phyloP scores from a whole-genome alignment of 148 eudicot genomes.

The Vaccinium corymbosum region DNA sequence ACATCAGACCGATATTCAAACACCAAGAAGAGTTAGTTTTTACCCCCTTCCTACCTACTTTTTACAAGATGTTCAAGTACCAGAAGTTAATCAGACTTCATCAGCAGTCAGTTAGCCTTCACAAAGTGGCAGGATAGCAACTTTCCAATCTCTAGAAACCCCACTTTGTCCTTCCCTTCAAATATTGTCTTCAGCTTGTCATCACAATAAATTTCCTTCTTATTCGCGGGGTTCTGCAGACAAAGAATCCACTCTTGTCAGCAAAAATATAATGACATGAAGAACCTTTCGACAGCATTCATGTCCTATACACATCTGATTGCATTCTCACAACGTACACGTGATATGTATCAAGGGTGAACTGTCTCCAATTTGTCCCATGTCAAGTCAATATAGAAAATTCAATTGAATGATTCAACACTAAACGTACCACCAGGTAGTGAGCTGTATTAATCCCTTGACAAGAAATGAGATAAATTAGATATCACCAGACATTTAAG shows the following conservation, averaged over 20 bases:
- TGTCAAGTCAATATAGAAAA: neutral
- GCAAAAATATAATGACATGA: neutral
- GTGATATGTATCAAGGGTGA: neutral
- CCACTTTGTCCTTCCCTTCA: conserved; percentile 24
- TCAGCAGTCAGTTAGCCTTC: conserved; percentile 14
- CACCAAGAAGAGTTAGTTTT: neutral
- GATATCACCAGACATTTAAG: neutral
- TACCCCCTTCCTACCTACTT: neutral
- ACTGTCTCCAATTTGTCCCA: neutral
- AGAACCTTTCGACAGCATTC: neutral
- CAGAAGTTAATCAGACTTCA: neutral
- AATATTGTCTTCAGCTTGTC: conserved; percentile 31
- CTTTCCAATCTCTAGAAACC: conserved; percentile 24
- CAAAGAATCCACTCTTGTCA: neutral
- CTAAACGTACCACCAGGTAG: neutral
- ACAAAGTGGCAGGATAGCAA: conserved; percentile 24
- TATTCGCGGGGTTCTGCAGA: conserved; percentile 21
- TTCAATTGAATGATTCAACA: neutral
- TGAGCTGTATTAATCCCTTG: neutral
- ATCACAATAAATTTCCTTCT: conserved; percentile 24
- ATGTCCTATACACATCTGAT: neutral
- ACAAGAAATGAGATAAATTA: neutral
- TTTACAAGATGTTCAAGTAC: conserved; percentile 8
- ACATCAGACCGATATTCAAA: neutral
- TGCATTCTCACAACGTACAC: neutral